A percentile compares a stretch with the other conserved stretches of the same genome.
These are phyloP conservation scores for Arbutus unedo DNA, from an alignment of 148 eudicot genomes.

Conservation along the genomic window DNA sequence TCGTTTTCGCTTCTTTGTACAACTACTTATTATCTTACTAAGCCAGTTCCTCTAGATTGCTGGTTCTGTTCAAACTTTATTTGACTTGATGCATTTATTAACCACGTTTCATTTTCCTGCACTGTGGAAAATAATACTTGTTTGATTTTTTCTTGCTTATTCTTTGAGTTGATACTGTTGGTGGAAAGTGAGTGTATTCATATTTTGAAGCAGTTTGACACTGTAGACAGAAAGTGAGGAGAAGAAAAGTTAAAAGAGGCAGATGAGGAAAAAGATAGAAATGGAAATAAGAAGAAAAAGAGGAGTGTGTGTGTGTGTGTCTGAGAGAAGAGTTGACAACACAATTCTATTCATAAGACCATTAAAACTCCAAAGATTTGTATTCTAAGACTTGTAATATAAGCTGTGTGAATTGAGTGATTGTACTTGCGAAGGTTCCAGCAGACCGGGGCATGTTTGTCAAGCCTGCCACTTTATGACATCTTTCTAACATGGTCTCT, in stretches of 20 bases:
- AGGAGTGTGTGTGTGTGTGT: background rate
- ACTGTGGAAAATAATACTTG: background rate
- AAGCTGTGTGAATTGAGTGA: background rate
- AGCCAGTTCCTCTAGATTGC: background rate
- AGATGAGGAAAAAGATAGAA: background rate
- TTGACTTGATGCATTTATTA: background rate
- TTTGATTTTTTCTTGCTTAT: background rate
- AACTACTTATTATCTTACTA: background rate
- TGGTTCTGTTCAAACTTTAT: background rate
- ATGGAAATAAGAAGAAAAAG: background rate
- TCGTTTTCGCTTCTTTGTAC: background rate
- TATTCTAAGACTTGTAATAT: background rate
- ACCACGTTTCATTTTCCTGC: background rate
- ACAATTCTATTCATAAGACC: background rate
- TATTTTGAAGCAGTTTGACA: background rate
- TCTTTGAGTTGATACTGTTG: background rate
- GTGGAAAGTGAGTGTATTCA: background rate
- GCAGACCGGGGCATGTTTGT: background rate
- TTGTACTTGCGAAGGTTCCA: background rate
- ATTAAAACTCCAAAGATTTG: background rate
- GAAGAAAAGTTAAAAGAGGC: background rate
- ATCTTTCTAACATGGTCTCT: slow-evolving; percentile 5
- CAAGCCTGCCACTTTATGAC: background rate
- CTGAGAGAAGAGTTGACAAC: background rate
- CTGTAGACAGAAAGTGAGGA: background rate